Evolutionary conservation across 176 grass and related monocot species (phyloP), one percentile per base, ranked within the genome.

Genomic region (Dactylis glomerata): DNA sequence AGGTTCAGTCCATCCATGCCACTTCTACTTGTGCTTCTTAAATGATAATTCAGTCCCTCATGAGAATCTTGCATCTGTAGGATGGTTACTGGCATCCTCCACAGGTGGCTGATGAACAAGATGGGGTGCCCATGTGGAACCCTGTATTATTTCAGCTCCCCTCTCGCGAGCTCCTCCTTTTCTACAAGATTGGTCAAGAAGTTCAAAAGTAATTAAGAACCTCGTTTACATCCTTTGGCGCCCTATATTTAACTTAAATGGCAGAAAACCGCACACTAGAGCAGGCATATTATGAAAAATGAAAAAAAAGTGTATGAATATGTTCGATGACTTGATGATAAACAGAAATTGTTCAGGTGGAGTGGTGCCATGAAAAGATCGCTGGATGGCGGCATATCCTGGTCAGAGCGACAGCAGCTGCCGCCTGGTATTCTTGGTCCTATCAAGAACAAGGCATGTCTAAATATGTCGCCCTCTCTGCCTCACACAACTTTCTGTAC

Each of bases 311-410:
- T 33, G 26, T 73, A 37, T 5, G 4, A 2, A 3, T 82, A 38
- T 83, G 42, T 62, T 27, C 0, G 61, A 26, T 55, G 5, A 66
- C 73, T 31, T 45, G 46, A 36, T 90, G 45, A 38, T 79, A 44
- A 57, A 82, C 22, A 73, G 63, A 38, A 66, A 30, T 68, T 65
- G 4, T 68, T 49, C 64, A 95, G 96, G 79, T 98, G 96, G 96
- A 98, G 96, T 77, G 96, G 96, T 87, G 88, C 85, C 86, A 95
- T 98, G 93, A 98, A 95, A 91, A 88, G 93, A 63, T 98, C 96
- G 4, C 24, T 79, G 24, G 93, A 98, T 83, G 87, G 89, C 4
- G 96, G 96, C 55, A 69, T 87, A 76, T 94, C 91, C 8, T 98
- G 96, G 96, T 93, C 93, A 33, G 46, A 85, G 30, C 87, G 96